Base-by-base conservation (phyloP, 1,284 basidiomycete species). In the Leccinum subrobustum region DNA sequence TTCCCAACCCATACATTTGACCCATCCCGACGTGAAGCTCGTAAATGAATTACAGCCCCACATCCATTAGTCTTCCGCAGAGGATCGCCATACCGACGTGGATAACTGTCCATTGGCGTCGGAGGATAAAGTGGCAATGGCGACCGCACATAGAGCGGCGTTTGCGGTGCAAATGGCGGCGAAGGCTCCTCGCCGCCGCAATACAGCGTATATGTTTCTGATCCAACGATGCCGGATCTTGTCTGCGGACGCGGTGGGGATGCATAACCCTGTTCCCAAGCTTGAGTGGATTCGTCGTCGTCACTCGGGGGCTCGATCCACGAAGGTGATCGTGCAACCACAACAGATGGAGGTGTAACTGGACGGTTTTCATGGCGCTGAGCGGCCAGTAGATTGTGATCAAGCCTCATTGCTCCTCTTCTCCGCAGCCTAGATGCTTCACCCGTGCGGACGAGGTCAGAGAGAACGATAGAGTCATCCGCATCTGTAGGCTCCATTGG, bases 371-470 rank as follows among this genome's bases (percentile, higher is more conserved):
- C 72, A n/a, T 63, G 62, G 52, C 74, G 74, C 54, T 75, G 74
- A 12, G 67, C 58, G 58, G 54, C 67, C 29, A 73, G 50, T 25
- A 67, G 33, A 52, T 63, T 70, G 60, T 84, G 83, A 71, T 87
- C 86, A 47, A 88, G 76, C 39, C 86, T 79, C 78, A 90, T 82
- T 55, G 88, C 88, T 23, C 88, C 88, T 65, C 88, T 75, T 59
- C 88, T 77, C n/a, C 89, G 81, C 42, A 91, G 73, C 6, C 89
- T 78, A 16, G 88, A 90, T 0, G 86, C 85, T 69, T 91, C 89
- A 11, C 84, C 88, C 1, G 85, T 84, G 55, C 83, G 80, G 7
- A 90, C 78, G 53, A 90, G 79, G 71, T 90, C 88, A 2, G 86
- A 87, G 58, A 91, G 80, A 23, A 88, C 80, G 59, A 91, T 85